A percentile compares a stretch with the other conserved stretches of the same genome.
These are phyloP conservation scores for Kwoniella dendrophila DNA, from an alignment of 768 basidiomycete species.

Conservation along the genomic window DNA sequence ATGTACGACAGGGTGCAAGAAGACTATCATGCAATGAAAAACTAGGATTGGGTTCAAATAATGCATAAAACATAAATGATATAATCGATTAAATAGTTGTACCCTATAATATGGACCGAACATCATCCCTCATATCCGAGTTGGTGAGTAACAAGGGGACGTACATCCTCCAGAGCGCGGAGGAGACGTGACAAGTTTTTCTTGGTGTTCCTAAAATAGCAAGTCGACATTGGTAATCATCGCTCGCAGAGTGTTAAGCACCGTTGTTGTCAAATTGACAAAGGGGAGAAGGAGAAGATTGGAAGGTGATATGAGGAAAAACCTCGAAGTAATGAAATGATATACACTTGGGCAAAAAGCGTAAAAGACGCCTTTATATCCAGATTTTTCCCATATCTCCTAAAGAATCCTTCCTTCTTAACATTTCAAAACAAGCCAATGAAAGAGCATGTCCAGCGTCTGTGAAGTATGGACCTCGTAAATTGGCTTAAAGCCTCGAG, in stretches of 20 bases:
- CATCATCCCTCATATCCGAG: conserved; percentile 33
- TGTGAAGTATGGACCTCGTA: conserved; percentile 52
- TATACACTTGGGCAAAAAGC: not conserved
- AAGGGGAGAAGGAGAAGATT: conserved; percentile 17
- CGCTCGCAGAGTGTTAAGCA: conserved; percentile 89
- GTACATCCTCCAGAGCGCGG: conserved; percentile 41
- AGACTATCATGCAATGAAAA: too few relatives aligned
- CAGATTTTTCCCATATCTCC: too few relatives aligned
- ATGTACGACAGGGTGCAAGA: not conserved
- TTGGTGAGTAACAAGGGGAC: conserved; percentile 56
- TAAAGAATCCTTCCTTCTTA: too few relatives aligned
- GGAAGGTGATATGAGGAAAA: conserved; percentile 16
- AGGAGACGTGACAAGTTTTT: conserved; percentile 57
- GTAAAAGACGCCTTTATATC: too few relatives aligned
- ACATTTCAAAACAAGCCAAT: not conserved
- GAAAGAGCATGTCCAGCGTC: conserved; percentile 48
- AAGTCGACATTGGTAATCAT: conserved; percentile 69
- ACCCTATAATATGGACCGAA: conserved; percentile 52
- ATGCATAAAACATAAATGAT: not conserved
- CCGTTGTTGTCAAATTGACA: conserved; percentile 57
- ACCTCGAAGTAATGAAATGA: conserved; percentile 9
- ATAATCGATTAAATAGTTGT: conserved; percentile 25
- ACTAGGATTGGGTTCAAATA: not conserved
- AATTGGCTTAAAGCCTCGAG: conserved; percentile 25
- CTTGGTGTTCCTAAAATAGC: conserved; percentile 96